Evolutionary conservation across 495 filamentous ascomycete species (phyloP).

Genomic region (Jackrogersella multiformis): DNA sequence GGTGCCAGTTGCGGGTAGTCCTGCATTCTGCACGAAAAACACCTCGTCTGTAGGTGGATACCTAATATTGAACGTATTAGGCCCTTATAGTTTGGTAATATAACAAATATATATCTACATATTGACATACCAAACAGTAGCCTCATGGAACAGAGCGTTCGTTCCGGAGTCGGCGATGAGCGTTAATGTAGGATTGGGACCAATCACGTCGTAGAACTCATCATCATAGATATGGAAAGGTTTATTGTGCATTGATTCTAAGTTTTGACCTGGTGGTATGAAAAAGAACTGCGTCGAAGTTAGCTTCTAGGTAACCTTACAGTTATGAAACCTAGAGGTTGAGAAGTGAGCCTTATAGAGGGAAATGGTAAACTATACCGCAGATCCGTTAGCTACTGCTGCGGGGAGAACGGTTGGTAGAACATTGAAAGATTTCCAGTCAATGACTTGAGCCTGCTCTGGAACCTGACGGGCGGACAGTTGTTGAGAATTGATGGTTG

Average conservation of each 20-base stretch:
- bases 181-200: slow-evolving; percentile 55
- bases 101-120: neutral
- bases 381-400: slow-evolving; percentile 33
- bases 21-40: slow-evolving; percentile 64
- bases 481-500: neutral
- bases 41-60: slow-evolving; percentile 58
- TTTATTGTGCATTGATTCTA: slow-evolving; percentile 44
- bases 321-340: neutral
- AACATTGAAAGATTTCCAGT: slow-evolving; percentile 54
- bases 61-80: slow-evolving; percentile 30
- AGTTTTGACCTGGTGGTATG: slow-evolving; percentile 47
- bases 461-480: slow-evolving; percentile 43
- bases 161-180: slow-evolving; percentile 50
- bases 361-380: slow-evolving; percentile 30
- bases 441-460: slow-evolving; percentile 54
- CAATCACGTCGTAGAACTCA: slow-evolving; percentile 56
- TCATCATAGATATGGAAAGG: slow-evolving; percentile 60
- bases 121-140: slow-evolving; percentile 57
- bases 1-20: slow-evolving; percentile 55
- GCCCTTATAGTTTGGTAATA: neutral
- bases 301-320: too few relatives aligned
- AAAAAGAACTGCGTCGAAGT: slow-evolving; percentile 47
- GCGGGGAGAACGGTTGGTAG: slow-evolving; percentile 46
- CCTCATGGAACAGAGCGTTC: slow-evolving; percentile 62
- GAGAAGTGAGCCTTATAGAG: neutral